A percentile compares a stretch with the other conserved stretches of the same genome.
phyloP scores from a whole-genome alignment of 495 filamentous ascomycete genomes.

The Cercophora sp. region DNA sequence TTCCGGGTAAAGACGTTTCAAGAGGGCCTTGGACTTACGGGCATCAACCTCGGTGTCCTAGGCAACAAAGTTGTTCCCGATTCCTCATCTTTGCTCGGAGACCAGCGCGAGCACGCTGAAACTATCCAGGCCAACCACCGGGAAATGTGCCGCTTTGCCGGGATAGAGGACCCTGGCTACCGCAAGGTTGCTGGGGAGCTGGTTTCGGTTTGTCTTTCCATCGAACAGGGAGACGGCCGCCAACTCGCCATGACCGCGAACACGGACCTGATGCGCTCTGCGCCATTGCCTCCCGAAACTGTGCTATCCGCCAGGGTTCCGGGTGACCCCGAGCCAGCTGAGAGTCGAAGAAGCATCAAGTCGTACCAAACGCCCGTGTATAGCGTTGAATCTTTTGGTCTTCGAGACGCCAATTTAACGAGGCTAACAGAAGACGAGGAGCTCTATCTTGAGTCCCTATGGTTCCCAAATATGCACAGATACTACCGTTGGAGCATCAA shows the following conservation, averaged over 20 bases:
- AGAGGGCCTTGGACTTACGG: slow-evolving; percentile 10
- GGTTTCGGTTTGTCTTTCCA: not conserved
- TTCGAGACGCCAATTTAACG: too few relatives aligned
- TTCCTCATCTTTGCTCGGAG: slow-evolving; percentile 24
- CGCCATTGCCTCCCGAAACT: too few relatives aligned
- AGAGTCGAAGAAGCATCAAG: not conserved
- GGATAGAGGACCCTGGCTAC: slow-evolving; percentile 19
- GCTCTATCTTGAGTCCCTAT: too few relatives aligned
- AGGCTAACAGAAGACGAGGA: too few relatives aligned
- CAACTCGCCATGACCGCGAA: not conserved
- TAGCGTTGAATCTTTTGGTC: not conserved
- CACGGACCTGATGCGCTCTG: too few relatives aligned
- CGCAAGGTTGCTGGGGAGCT: slow-evolving; percentile 16
- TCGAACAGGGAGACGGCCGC: not conserved
- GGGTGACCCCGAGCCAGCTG: too few relatives aligned
- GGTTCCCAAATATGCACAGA: not conserved
- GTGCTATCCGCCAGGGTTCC: too few relatives aligned
- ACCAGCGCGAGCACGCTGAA: slow-evolving; percentile 21
- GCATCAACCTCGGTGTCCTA: not conserved
- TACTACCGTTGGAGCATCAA: not conserved
- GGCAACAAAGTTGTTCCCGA: slow-evolving; percentile 27
- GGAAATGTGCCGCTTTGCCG: slow-evolving; percentile 25
- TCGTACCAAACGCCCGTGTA: not conserved
- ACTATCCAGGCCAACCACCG: slow-evolving; percentile 20
- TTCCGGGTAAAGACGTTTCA: slow-evolving; percentile 20